phyloP scores from a whole-genome alignment of 345 rosid genomes.

The Euphorbia tirucalli region DNA sequence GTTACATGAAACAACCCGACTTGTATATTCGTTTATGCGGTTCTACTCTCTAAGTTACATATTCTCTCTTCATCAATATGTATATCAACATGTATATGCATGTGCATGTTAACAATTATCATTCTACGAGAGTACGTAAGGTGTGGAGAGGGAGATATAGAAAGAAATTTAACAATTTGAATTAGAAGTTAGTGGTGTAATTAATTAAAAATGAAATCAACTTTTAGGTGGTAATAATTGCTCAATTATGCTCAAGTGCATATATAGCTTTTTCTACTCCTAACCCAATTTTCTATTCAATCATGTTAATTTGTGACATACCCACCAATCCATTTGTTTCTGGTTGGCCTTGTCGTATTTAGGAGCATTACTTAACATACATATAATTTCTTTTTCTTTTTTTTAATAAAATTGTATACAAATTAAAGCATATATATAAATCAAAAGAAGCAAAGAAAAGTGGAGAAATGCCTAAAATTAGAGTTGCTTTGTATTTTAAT shows the following conservation, averaged over 20 bases:
- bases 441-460: too few relatives aligned
- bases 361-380: constrained; percentile 21
- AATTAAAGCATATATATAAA: too few relatives aligned
- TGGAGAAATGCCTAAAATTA: too few relatives aligned
- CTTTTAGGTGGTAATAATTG: constrained; percentile 52
- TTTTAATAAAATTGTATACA: background rate
- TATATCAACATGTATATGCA: background rate
- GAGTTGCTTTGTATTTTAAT: too few relatives aligned
- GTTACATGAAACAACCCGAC: too few relatives aligned
- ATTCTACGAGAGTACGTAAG: background rate
- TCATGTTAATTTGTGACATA: constrained; percentile 19
- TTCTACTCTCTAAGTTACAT: too few relatives aligned
- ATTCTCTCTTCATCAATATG: too few relatives aligned
- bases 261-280: too few relatives aligned
- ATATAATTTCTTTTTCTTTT: constrained; percentile 4
- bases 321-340: constrained; percentile 32
- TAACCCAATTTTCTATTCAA: constrained; percentile 16
- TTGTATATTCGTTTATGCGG: too few relatives aligned
- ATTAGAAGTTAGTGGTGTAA: background rate
- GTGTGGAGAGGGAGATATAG: background rate
- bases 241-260: constrained; percentile 46
- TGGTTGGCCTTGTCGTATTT: constrained; percentile 39
- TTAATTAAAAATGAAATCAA: constrained; percentile 25
- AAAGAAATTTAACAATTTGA: background rate
- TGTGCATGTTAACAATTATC: background rate